phyloP scores from a whole-genome alignment of 495 filamentous ascomycete species.

The Darksidea phi region DNA sequence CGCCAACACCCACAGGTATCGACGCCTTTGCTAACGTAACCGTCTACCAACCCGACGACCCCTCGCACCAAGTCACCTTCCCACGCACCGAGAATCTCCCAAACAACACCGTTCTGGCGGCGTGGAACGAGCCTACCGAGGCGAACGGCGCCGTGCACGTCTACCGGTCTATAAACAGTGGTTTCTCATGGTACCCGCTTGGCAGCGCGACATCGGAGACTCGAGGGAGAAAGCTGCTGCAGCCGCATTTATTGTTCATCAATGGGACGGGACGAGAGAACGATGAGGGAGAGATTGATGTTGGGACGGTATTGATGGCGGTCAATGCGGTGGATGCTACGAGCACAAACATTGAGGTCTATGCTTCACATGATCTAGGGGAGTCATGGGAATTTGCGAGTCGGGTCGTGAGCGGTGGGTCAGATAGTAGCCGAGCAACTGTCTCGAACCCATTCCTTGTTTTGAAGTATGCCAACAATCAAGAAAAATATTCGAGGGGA shows the following conservation, averaged over 20 bases:
- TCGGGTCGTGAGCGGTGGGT: conserved; percentile 60
- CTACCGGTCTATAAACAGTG: conserved; percentile 20
- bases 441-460: conserved; percentile 72
- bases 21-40: conserved; percentile 26
- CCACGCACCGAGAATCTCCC: conserved; percentile 21
- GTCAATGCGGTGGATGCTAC: conserved; percentile 24
- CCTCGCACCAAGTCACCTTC: not conserved
- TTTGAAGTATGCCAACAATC: conserved; percentile 31
- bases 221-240: conserved; percentile 5
- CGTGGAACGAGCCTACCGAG: conserved; percentile 6
- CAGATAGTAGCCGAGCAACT: conserved; percentile 61
- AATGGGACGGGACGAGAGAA: conserved; percentile 23
- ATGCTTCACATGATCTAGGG: conserved; percentile 16
- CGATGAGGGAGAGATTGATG: not conserved
- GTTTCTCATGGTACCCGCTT: conserved; percentile 24
- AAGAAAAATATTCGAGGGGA: not conserved
- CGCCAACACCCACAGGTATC: conserved; percentile 8
- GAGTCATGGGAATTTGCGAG: conserved; percentile 63
- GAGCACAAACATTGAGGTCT: conserved; percentile 30
- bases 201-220: conserved; percentile 7
- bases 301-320: conserved; percentile 16
- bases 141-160: conserved; percentile 9
- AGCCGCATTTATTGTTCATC: conserved; percentile 26
- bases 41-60: conserved; percentile 19
- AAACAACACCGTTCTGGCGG: conserved; percentile 16